Evolutionary conservation across 352 stramenopile genomes (phyloP).

Genomic region (Phytophthora nicotianae): DNA sequence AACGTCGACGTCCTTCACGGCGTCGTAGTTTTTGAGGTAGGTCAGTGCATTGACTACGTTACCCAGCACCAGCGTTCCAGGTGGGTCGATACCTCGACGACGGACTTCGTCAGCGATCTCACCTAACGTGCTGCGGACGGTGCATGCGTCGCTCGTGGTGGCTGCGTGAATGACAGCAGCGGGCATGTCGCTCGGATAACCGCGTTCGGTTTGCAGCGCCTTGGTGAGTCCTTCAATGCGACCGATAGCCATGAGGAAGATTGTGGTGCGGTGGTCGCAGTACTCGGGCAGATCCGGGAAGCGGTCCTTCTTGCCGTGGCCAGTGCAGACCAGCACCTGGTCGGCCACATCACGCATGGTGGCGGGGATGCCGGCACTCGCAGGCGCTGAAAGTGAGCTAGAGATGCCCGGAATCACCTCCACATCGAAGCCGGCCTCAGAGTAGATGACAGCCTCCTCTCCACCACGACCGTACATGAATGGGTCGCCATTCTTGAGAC

Average conservation of each 20-base stretch:
- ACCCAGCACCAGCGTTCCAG: slow-evolving; percentile 94
- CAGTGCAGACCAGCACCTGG: slow-evolving; percentile 93
- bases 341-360: slow-evolving; percentile 96
- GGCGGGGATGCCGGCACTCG: slow-evolving; percentile 94
- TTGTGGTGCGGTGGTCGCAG: slow-evolving; percentile 94
- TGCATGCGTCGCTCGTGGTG: slow-evolving; percentile 90
- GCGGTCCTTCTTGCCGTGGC: slow-evolving; percentile 92
- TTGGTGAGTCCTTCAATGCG: slow-evolving; percentile 89
- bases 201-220: slow-evolving; percentile 73
- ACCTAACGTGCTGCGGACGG: slow-evolving; percentile 87
- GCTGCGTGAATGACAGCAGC: slow-evolving; percentile 94
- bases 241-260: slow-evolving; percentile 98
- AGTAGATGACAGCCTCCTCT: slow-evolving; percentile 92
- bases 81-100: slow-evolving; percentile 85
- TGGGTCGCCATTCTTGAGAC: slow-evolving; percentile 97
- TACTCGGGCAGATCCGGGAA: slow-evolving; percentile 94
- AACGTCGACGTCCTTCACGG: slow-evolving; percentile 39
- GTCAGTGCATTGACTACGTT: slow-evolving; percentile 89
- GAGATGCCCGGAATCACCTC: slow-evolving; percentile 94
- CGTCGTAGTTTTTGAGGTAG: slow-evolving; percentile 71
- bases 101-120: slow-evolving; percentile 91
- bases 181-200: slow-evolving; percentile 91
- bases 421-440: slow-evolving; percentile 75
- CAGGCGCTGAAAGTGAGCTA: slow-evolving; percentile 93
- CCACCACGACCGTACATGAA: slow-evolving; percentile 97